A percentile compares a stretch with the other conserved stretches of the same genome.
Evolutionary conservation across 805 yeast species (phyloP).

Genomic region (Saccharomycopsis fibuligera): DNA sequence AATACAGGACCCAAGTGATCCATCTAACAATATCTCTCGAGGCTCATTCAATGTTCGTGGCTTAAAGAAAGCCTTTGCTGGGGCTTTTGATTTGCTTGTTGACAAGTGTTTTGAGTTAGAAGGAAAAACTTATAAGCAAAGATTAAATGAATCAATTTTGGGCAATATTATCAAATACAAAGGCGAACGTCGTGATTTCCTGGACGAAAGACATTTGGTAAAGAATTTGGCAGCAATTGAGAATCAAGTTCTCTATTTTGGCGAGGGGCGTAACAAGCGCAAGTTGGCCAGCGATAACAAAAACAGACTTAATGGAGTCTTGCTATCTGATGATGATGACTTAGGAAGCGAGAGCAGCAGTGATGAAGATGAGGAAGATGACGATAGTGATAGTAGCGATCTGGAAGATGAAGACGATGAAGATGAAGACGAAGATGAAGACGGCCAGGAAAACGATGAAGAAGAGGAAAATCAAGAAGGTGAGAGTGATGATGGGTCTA

Average conservation of each 20-base stretch:
- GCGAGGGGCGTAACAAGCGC: neutral
- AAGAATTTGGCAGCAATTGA: conserved; percentile 48
- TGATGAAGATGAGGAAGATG: neutral
- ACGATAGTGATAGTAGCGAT: neutral
- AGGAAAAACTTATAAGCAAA: conserved; percentile 53
- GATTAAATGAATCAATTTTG: conserved; percentile 66
- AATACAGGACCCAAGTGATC: conserved; percentile 86
- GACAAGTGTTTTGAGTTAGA: conserved; percentile 72
- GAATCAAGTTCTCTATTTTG: conserved; percentile 27
- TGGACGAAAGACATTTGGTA: conserved; percentile 63
- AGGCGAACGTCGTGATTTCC: conserved; percentile 71
- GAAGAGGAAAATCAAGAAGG: conserved; percentile 8
- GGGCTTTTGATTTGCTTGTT: conserved; percentile 73
- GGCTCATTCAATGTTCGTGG: conserved; percentile 77
- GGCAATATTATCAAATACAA: conserved; percentile 73
- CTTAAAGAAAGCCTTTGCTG: conserved; percentile 79
- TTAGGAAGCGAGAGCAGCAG: neutral
- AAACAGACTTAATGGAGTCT: neutral
- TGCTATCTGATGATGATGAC: conserved; percentile 2
- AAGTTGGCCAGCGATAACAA: neutral
- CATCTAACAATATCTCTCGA: conserved; percentile 75
- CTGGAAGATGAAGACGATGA: conserved; percentile 23
- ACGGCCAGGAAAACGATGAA: conserved; percentile 1
- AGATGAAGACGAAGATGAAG: conserved; percentile 25
- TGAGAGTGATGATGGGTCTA: conserved; percentile 1